phyloP scores from a whole-genome alignment of 331 rosid genomes.

The Rosa hybrid region DNA sequence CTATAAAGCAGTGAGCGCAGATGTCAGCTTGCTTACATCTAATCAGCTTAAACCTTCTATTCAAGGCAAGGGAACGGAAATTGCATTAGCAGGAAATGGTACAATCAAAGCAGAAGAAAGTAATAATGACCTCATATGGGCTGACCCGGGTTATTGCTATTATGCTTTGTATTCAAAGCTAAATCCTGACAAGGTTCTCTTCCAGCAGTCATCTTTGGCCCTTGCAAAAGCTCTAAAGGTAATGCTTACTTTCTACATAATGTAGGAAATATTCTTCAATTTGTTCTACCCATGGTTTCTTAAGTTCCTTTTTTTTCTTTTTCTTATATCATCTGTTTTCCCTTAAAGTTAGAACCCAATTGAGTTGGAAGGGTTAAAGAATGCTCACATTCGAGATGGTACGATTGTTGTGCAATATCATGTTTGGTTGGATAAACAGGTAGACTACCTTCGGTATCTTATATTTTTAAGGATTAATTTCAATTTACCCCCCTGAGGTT shows the following conservation, averaged over 20 bases:
- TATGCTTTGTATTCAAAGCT: slow-evolving; percentile 76
- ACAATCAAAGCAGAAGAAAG: slow-evolving; percentile 45
- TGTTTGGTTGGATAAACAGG: slow-evolving; percentile 91
- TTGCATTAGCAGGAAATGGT: slow-evolving; percentile 33
- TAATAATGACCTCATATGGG: slow-evolving; percentile 63
- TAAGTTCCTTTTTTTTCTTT: not conserved
- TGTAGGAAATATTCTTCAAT: not conserved
- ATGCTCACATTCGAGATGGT: slow-evolving; percentile 89
- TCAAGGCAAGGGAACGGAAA: slow-evolving; percentile 34
- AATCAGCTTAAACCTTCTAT: slow-evolving; percentile 49
- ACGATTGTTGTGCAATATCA: slow-evolving; percentile 93
- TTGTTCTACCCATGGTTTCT: not conserved
- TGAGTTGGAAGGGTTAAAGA: slow-evolving; percentile 85
- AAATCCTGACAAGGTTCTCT: slow-evolving; percentile 54
- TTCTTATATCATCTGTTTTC: slow-evolving; percentile 3
- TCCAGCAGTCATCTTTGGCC: slow-evolving; percentile 92
- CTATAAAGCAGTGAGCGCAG: slow-evolving; percentile 63
- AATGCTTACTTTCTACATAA: slow-evolving; percentile 5
- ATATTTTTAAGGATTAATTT: no score
- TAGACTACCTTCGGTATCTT: slow-evolving; percentile 27
- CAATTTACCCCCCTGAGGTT: no score
- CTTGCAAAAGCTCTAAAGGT: slow-evolving; percentile 97
- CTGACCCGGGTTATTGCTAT: slow-evolving; percentile 85
- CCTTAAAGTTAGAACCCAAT: slow-evolving; percentile 59
- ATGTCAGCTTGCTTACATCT: slow-evolving; percentile 64